Conservation (phyloP, 1,284 basidiomycete genomes). For the Phellopilus nigrolimitatus region DNA sequence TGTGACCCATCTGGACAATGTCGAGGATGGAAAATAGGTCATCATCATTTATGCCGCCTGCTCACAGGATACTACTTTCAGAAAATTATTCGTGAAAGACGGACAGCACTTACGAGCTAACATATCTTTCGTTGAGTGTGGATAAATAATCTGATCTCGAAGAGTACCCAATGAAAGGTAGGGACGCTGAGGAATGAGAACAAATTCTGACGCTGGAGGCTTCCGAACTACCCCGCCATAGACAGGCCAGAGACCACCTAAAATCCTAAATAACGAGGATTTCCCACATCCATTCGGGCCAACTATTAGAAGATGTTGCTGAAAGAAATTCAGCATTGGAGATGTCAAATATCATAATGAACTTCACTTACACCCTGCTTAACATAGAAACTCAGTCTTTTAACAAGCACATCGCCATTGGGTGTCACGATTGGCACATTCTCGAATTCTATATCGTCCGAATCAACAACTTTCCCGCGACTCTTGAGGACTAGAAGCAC, state of each 20-base stretch:
- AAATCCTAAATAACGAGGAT: conserved; percentile 87
- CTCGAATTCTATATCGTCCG: conserved; percentile 88
- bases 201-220: conserved; percentile 85
- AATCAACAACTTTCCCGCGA: conserved; percentile 76
- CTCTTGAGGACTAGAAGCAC: conserved; percentile 63
- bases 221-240: conserved; percentile 94
- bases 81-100: conserved; percentile 8
- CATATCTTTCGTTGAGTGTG: conserved; percentile 80
- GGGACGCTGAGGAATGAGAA: conserved; percentile 93
- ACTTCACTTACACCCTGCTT: conserved; percentile 72
- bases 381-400: conserved; percentile 82
- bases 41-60: conserved; percentile 69
- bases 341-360: conserved; percentile 17
- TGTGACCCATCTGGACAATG: conserved; percentile 80
- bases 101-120: conserved; percentile 45
- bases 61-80: conserved; percentile 21
- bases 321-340: conserved; percentile 1
- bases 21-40: conserved; percentile 74
- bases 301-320: conserved; percentile 89
- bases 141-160: conserved; percentile 88
- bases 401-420: conserved; percentile 89
- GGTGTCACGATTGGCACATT: conserved; percentile 94
- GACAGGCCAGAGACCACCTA: conserved; percentile 96
- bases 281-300: conserved; percentile 94
- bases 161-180: conserved; percentile 92